Evolutionary conservation across 352 stramenopile genomes (phyloP).

Genomic region (Globisporangium cystogenes): DNA sequence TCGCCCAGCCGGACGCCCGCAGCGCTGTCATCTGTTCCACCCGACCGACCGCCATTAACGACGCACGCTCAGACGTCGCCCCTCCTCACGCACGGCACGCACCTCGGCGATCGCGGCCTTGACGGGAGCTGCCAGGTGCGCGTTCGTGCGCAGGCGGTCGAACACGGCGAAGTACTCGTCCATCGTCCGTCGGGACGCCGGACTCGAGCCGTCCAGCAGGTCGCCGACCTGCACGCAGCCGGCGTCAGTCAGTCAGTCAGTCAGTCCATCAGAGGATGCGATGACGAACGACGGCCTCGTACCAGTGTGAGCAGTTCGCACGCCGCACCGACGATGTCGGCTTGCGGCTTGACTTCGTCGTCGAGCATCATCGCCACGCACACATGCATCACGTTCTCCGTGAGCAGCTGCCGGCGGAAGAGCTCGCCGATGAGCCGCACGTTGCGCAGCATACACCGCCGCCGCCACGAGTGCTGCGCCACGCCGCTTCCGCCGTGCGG

Average conservation of each 20-base stretch:
- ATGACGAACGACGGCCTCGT: no score
- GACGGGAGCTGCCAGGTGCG: constrained; percentile 19
- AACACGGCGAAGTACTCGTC: constrained; percentile 80
- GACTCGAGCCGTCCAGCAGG: constrained; percentile 73
- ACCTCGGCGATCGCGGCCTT: constrained; percentile 47
- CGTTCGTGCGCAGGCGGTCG: constrained; percentile 41
- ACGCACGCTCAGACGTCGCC: no score
- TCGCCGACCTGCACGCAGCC: constrained; percentile 53
- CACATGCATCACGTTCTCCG: constrained; percentile 83
- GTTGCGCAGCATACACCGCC: constrained; percentile 74
- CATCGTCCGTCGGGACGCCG: constrained; percentile 75
- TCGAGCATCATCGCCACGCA: constrained; percentile 84
- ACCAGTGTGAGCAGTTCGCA: constrained; percentile 61
- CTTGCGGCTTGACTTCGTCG: constrained; percentile 53
- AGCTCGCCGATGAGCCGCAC: constrained; percentile 69
- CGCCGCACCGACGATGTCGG: constrained; percentile 60
- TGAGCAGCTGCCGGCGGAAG: constrained; percentile 72
- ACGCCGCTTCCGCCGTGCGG: constrained; percentile 1
- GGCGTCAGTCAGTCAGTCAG: no score
- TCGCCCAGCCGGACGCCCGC: constrained; percentile 50
- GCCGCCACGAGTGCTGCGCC: constrained; percentile 58
- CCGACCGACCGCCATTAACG: no score
- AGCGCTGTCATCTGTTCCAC: constrained; percentile 30
- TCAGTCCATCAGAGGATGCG: background rate
- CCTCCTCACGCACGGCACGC: background rate